These are phyloP conservation scores for Globisporangium carolinianum DNA, from an alignment of 352 stramenopile species.

Conservation along the genomic window DNA sequence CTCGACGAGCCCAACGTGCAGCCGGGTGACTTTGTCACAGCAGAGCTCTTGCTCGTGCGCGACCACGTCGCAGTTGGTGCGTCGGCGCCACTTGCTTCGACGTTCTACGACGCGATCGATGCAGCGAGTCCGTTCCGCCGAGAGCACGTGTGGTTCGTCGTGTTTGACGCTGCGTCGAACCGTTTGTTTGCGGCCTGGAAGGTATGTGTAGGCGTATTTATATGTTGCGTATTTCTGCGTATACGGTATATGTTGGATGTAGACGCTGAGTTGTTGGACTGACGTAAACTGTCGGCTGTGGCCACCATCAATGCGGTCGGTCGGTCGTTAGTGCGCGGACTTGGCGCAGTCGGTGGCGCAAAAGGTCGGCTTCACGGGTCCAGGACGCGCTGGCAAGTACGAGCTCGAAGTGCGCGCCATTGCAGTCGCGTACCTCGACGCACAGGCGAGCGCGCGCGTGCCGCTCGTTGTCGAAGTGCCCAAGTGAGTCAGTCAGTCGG, in stretches of 20 bases:
- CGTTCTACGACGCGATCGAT: constrained; percentile 69
- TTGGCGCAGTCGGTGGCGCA: constrained; percentile 39
- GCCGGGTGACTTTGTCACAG: constrained; percentile 72
- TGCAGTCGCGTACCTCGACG: constrained; percentile 55
- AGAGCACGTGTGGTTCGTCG: constrained; percentile 67
- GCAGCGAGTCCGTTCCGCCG: constrained; percentile 59
- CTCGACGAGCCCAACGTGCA: constrained; percentile 66
- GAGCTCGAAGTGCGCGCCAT: constrained; percentile 72
- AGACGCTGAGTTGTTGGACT: too few species aligned
- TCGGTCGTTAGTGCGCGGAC: constrained; percentile 30
- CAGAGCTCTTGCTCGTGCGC: constrained; percentile 44
- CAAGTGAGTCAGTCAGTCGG: background rate
- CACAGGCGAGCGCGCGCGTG: constrained; percentile 30
- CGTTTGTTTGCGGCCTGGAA: constrained; percentile 66
- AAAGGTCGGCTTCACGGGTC: constrained; percentile 59
- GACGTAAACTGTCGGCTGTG: too few species aligned
- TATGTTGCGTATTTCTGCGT: too few species aligned
- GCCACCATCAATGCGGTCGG: too few species aligned
- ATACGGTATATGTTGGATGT: too few species aligned
- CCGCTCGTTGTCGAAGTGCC: constrained; percentile 31
- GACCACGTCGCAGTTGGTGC: constrained; percentile 35
- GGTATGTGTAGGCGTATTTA: constrained; percentile 12
- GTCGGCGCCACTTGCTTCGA: constrained; percentile 44
- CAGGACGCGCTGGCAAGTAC: constrained; percentile 53
- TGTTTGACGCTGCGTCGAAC: constrained; percentile 50